Conservation (phyloP, 305 asterid species). For the Withania somnifera region DNA sequence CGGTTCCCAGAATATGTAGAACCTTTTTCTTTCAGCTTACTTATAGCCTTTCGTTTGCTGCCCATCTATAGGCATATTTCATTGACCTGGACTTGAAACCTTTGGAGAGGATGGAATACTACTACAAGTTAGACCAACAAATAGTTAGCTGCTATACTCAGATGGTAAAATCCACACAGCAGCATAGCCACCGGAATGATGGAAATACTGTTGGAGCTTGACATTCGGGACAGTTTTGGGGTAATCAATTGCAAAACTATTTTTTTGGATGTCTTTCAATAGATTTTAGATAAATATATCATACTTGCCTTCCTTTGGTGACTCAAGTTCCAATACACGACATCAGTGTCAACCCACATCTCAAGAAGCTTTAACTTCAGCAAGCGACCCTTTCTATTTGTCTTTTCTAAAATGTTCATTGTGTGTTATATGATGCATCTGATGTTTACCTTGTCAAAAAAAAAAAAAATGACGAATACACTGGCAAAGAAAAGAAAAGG, state of each 20-base stretch:
- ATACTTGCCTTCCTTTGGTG: not conserved
- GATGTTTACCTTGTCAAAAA: not conserved
- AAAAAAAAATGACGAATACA: too few species aligned
- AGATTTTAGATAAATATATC: not conserved
- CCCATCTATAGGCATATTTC: slow-evolving; percentile 49
- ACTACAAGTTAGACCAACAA: slow-evolving; percentile 72
- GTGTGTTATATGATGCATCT: not conserved
- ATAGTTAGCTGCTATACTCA: slow-evolving; percentile 47
- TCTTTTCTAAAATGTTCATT: not conserved
- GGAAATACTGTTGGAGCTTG: slow-evolving; percentile 13
- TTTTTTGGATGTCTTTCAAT: slow-evolving; percentile 1
- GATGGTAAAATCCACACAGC: slow-evolving; percentile 34
- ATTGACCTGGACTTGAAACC: slow-evolving; percentile 93
- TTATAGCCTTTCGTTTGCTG: not conserved
- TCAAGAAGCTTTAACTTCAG: not conserved
- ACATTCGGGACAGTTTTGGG: slow-evolving; percentile 11
- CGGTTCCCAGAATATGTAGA: not conserved
- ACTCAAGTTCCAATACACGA: not conserved
- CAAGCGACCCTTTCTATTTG: not conserved
- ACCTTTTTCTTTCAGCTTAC: not conserved
- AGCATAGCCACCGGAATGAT: not conserved
- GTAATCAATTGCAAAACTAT: slow-evolving; percentile 13
- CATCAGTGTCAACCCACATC: not conserved
- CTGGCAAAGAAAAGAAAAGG: not conserved
- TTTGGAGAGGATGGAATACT: slow-evolving; percentile 70